These are phyloP conservation scores for Gentiana straminea DNA, from an alignment of 257 asterid genomes.

Conservation along the genomic window DNA sequence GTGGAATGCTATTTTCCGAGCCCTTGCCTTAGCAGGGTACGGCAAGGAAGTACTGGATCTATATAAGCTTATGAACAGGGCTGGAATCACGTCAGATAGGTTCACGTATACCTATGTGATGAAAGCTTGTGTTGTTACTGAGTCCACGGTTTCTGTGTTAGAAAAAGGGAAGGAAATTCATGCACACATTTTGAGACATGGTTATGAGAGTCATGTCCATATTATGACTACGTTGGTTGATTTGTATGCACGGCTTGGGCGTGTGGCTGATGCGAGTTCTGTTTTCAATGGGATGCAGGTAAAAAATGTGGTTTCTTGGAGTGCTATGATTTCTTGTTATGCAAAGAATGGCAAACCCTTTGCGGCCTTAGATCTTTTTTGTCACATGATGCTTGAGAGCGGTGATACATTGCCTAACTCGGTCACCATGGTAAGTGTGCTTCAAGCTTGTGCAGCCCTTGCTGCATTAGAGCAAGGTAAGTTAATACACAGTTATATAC, in stretches of 20 bases:
- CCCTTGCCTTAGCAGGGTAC: conserved; percentile 51
- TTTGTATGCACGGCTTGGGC: conserved; percentile 66
- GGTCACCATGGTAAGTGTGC: conserved; percentile 87
- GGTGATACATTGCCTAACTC: conserved; percentile 61
- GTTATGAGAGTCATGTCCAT: conserved; percentile 57
- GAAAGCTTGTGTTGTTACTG: conserved; percentile 73
- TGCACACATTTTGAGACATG: conserved; percentile 62
- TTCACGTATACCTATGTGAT: conserved; percentile 79
- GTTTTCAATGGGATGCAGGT: conserved; percentile 53
- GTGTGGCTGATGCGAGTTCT: conserved; percentile 36
- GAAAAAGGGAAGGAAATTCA: conserved; percentile 62
- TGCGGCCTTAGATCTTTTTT: conserved; percentile 61
- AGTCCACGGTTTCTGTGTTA: conserved; percentile 19
- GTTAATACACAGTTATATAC: conserved; percentile 62
- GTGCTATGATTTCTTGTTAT: conserved; percentile 75
- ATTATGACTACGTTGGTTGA: conserved; percentile 86
- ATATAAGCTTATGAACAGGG: conserved; percentile 51
- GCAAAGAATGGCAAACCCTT: conserved; percentile 59
- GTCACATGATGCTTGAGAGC: conserved; percentile 47
- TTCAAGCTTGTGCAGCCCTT: conserved; percentile 75
- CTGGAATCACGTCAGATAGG: conserved; percentile 61
- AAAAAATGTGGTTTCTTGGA: conserved; percentile 88
- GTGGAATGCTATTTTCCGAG: conserved; percentile 79
- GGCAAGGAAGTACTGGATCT: conserved; percentile 62
- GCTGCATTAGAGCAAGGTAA: conserved; percentile 88